Evolutionary conservation across 2,329 filamentous ascomycete species (phyloP).

Genomic region (Geosmithia putterillii): DNA sequence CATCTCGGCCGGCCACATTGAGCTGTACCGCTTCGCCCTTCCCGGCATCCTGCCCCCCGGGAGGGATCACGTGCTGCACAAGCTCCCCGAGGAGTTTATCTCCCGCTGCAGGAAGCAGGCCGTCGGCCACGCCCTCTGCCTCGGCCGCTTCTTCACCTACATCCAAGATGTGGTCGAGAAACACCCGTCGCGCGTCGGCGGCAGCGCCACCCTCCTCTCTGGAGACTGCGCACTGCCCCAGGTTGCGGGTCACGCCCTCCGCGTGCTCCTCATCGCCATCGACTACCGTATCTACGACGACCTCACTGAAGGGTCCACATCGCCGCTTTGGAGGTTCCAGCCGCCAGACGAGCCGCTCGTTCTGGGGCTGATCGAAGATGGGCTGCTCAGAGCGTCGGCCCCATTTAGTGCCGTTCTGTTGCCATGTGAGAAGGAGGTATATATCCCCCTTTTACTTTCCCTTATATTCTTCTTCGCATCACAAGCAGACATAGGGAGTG

Average conservation of each 20-base stretch:
- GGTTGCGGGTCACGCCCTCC: conserved; percentile 15
- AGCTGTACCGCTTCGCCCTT: conserved; percentile 25
- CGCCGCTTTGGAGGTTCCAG: conserved; percentile 20
- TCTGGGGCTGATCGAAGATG: conserved; percentile 15
- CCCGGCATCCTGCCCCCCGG: conserved; percentile 20
- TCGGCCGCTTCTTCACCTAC: conserved; percentile 21
- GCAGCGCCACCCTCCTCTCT: conserved; percentile 10
- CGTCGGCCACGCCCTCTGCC: conserved; percentile 22
- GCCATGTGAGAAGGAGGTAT: conserved; percentile 14
- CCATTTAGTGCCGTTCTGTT: conserved; percentile 17
- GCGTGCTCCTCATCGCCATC: conserved; percentile 20
- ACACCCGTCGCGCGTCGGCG: conserved; percentile 9
- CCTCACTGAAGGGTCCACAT: conserved; percentile 20
- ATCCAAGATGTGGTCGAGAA: conserved; percentile 16
- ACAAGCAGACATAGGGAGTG: too few relatives aligned
- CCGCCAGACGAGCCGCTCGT: conserved; percentile 18
- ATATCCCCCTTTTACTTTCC: conserved; percentile 3
- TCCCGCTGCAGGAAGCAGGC: conserved; percentile 23
- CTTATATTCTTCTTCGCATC: not conserved
- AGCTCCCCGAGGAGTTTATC: conserved; percentile 22
- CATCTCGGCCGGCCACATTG: conserved; percentile 21
- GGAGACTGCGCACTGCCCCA: conserved; percentile 19
- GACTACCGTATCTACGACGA: conserved; percentile 21
- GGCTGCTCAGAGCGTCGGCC: conserved; percentile 18
- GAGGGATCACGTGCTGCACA: conserved; percentile 16